Percentiles rank a stretch among this genome's conserved stretches.
Conservation (phyloP, 768 basidiomycete genomes). For the Boletales sp. region DNA sequence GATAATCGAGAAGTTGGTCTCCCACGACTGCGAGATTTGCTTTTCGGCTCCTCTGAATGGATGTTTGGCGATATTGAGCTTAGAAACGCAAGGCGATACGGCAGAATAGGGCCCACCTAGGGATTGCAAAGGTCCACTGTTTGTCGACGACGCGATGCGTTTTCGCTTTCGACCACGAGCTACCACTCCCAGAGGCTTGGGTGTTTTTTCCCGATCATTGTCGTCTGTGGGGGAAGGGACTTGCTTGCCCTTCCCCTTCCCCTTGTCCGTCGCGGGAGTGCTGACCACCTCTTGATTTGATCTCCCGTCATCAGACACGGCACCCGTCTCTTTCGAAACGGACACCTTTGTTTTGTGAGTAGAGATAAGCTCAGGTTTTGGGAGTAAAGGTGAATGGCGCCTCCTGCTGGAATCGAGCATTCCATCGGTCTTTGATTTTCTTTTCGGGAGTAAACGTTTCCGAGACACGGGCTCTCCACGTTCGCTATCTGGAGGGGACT, state of each 20-base stretch:
- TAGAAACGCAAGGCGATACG: conserved; percentile 2
- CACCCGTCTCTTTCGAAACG: neutral
- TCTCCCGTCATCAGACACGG: neutral
- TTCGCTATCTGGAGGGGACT: conserved; percentile 13
- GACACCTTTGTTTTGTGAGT: conserved; percentile 4
- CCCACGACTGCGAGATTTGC: conserved; percentile 3
- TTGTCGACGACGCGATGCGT: conserved; percentile 17
- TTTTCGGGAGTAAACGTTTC: conserved; percentile 2
- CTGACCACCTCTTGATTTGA: conserved; percentile 1
- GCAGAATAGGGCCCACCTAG: conserved; percentile 19
- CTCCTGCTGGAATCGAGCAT: conserved; percentile 3
- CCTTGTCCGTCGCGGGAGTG: conserved; percentile 5
- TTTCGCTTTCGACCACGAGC: conserved; percentile 23
- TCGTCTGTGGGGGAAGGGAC: neutral
- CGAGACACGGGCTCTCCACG: conserved; percentile 13
- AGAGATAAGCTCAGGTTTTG: conserved; percentile 11
- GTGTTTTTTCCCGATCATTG: conserved; percentile 4
- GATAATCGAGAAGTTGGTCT: conserved; percentile 6
- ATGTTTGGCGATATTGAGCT: conserved; percentile 6
- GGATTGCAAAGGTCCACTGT: conserved; percentile 2
- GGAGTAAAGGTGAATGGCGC: conserved; percentile 1
- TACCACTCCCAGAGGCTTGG: conserved; percentile 8
- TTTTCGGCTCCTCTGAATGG: conserved; percentile 5
- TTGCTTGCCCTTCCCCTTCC: conserved; percentile 22
- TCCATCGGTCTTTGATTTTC: neutral